Base-by-base conservation (phyloP, 148 eudicot species). In the Chenopodium berlandieri region DNA sequence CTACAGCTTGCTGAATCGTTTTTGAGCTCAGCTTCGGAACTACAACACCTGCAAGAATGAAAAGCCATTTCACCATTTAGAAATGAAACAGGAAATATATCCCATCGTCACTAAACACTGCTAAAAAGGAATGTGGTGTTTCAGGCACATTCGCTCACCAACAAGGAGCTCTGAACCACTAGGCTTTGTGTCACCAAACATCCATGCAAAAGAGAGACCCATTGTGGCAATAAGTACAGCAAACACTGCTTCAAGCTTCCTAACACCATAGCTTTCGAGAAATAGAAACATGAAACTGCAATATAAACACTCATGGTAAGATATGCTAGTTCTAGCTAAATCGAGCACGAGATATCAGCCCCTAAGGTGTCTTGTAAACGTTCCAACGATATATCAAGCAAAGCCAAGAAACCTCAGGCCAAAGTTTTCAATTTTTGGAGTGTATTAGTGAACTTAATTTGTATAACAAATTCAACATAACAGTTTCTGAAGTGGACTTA, bases 151-250 rank as follows among this genome's bases (percentile, higher is more conserved):
- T 71, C 52, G 56, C 90, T 84, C 71, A 97, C 99, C 99, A 20
- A 88, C 78, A 78, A 94, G 87, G 76, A 97, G 98, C 80, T 97
- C 96, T 17, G 73, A 75, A 27, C 98, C 99, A 81, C 79, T 73
- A 63, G 99, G 99, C 86, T 97, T 92, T 31, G 99, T 90, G 78
- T 97, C 92, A 23, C 96, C 98, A 81, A 97, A 97, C 98, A 97
- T 89, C 99, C 99, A 94, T 1, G 99, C 98, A 73, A 97, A 97
- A 16, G 98, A 86, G 69, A 94, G 10, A 0, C 96, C 97, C 99
- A 97, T 97, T n/a, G 84, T 87, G 48, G 93, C 99, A 75, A 97
- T 97, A 22, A 97, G 96, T 27, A 97, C 86, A 16, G 97, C 99
- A 77, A 97, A 97, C 83, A 97, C 90, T 9, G 99, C 99, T 89